These are phyloP conservation scores for Patellifolia procumbens DNA, from an alignment of 179 eudicot genomes.

Conservation along the genomic window DNA sequence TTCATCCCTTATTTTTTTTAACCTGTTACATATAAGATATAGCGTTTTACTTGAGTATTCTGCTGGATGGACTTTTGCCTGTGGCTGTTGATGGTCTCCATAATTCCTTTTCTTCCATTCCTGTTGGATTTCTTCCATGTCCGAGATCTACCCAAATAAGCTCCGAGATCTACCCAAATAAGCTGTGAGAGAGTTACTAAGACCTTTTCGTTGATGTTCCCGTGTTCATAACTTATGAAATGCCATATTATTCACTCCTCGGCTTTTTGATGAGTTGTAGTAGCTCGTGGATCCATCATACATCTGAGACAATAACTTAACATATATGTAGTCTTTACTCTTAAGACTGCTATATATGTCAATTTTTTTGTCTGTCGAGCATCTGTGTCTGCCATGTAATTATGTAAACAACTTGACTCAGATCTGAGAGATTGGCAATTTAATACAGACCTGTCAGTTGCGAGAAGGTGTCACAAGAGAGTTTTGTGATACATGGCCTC, in stretches of 20 bases:
- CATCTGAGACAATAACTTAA: background rate
- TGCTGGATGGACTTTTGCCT: too few species aligned
- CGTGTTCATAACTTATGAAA: background rate
- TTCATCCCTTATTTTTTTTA: too few species aligned
- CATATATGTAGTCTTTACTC: background rate
- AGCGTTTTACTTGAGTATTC: background rate
- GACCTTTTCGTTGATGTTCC: background rate
- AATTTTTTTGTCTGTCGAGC: background rate
- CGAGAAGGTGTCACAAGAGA: background rate
- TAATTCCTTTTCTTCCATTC: too few species aligned
- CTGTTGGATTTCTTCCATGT: too few species aligned
- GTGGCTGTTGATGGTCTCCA: too few species aligned
- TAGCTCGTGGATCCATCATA: background rate
- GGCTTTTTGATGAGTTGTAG: background rate
- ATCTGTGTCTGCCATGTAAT: background rate
- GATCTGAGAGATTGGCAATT: background rate
- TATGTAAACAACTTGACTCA: background rate
- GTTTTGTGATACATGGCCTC: background rate
- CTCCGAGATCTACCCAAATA: too few species aligned
- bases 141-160: too few species aligned
- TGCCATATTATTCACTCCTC: too few species aligned
- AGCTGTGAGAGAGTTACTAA: too few species aligned
- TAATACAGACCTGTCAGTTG: background rate
- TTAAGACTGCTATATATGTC: too few species aligned
- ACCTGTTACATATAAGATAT: too few species aligned